Percentiles rank a stretch among this genome's conserved stretches.
These are phyloP conservation scores for Diaporthe eres DNA, from an alignment of 2,329 filamentous ascomycete genomes.

Conservation along the genomic window DNA sequence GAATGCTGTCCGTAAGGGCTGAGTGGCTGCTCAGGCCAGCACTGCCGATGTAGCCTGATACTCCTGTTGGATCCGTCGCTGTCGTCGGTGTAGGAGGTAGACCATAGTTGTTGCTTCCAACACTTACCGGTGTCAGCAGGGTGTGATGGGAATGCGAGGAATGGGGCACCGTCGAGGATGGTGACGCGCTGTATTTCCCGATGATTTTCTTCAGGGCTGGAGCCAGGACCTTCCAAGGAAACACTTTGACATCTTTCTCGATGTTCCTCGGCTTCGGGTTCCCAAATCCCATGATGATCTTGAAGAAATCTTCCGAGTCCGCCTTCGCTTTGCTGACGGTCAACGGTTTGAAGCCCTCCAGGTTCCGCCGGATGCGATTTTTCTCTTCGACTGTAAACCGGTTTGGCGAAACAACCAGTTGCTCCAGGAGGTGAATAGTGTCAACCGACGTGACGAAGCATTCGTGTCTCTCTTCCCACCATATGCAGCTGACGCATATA, in stretches of 20 bases:
- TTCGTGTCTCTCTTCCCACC: slow-evolving; percentile 92
- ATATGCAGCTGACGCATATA: slow-evolving; percentile 97
- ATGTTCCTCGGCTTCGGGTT: slow-evolving; percentile 97
- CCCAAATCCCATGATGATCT: slow-evolving; percentile 97
- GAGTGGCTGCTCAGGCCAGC: slow-evolving; percentile 61
- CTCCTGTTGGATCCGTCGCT: slow-evolving; percentile 53
- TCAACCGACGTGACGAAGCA: slow-evolving; percentile 97
- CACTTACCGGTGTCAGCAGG: slow-evolving; percentile 57
- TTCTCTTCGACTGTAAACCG: slow-evolving; percentile 98
- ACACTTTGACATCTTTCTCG: slow-evolving; percentile 99
- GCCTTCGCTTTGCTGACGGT: slow-evolving; percentile 94
- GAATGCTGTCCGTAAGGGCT: slow-evolving; percentile 51
- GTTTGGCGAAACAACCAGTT: slow-evolving; percentile 80
- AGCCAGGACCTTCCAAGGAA: slow-evolving; percentile 92
- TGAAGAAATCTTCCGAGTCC: slow-evolving; percentile 98
- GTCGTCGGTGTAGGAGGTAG: slow-evolving; percentile 63
- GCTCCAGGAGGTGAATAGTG: slow-evolving; percentile 94
- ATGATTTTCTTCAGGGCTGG: slow-evolving; percentile 97
- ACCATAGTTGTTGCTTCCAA: slow-evolving; percentile 57
- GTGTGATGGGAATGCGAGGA: slow-evolving; percentile 46
- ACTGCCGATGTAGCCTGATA: slow-evolving; percentile 55
- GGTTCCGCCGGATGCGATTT: slow-evolving; percentile 94
- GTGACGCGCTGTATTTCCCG: slow-evolving; percentile 83
- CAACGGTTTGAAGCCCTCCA: slow-evolving; percentile 92
- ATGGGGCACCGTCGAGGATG: slow-evolving; percentile 44